Percentiles rank a stretch among this genome's conserved stretches.
Evolutionary conservation across 352 stramenopile species (phyloP).

Genomic region (Phytophthora hibernalis): DNA sequence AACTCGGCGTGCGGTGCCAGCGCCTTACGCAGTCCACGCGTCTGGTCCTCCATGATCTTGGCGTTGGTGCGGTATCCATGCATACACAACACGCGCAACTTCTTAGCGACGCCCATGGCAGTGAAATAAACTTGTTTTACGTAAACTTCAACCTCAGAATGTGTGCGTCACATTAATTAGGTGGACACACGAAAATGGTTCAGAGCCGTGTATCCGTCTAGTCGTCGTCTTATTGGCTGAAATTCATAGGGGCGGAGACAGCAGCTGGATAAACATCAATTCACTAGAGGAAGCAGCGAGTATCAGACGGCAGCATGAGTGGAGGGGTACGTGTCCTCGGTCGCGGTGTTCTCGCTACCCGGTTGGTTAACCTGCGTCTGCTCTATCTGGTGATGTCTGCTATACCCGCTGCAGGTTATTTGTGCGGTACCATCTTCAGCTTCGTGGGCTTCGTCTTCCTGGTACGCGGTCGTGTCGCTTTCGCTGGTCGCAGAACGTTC

Average conservation of each 20-base stretch:
- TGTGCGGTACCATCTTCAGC: constrained; percentile 81
- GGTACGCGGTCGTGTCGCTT: constrained; percentile 40
- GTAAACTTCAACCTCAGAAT: constrained; percentile 24
- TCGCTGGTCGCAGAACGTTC: constrained; percentile 6
- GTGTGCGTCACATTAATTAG: not conserved
- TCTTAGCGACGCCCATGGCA: constrained; percentile 26
- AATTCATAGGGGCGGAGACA: constrained; percentile 16
- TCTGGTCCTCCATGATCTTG: constrained; percentile 63
- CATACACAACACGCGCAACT: constrained; percentile 67
- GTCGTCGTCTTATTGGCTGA: constrained; percentile 21
- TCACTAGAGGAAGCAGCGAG: constrained; percentile 19
- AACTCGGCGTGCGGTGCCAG: constrained; percentile 60
- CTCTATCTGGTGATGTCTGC: constrained; percentile 3
- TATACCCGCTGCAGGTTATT: constrained; percentile 49
- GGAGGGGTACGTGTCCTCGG: constrained; percentile 27
- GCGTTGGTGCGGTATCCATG: constrained; percentile 69
- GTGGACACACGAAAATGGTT: constrained; percentile 13
- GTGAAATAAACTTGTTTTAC: not conserved
- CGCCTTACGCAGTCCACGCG: constrained; percentile 45
- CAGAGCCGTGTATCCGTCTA: constrained; percentile 6
- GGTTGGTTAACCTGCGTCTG: constrained; percentile 2
- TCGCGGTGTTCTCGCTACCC: not conserved
- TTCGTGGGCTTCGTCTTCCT: constrained; percentile 85
- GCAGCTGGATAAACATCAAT: constrained; percentile 24
- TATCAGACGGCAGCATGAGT: constrained; percentile 25